A percentile compares a stretch with the other conserved stretches of the same genome.
phyloP scores from a whole-genome alignment of 2,329 filamentous ascomycete species.

The Raffaelea arxii region DNA sequence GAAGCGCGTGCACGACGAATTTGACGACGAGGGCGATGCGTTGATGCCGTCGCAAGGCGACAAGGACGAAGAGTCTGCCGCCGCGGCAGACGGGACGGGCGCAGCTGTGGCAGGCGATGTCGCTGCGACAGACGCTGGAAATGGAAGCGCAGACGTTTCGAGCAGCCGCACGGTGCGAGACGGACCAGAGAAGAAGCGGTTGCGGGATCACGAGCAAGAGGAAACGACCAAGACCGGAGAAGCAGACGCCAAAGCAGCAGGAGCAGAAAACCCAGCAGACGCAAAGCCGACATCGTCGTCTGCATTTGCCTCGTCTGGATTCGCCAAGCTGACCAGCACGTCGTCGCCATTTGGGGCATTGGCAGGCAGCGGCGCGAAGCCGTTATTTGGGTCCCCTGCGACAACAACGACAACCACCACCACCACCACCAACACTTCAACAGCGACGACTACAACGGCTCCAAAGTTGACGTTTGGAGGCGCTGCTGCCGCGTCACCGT shows the following conservation, averaged over 20 bases:
- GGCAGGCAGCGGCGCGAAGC: conserved; percentile 33
- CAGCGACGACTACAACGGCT: conserved; percentile 21
- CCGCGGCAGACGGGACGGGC: neutral
- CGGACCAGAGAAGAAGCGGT: conserved; percentile 57
- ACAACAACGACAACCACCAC: conserved; percentile 28
- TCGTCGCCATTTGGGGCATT: conserved; percentile 56
- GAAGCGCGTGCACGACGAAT: conserved; percentile 52
- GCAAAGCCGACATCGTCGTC: conserved; percentile 37
- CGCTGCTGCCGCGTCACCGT: conserved; percentile 31
- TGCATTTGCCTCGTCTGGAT: conserved; percentile 59
- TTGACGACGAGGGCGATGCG: conserved; percentile 38
- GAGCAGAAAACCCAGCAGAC: neutral
- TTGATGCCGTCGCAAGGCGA: conserved; percentile 25
- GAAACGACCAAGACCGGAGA: conserved; percentile 16
- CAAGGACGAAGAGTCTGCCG: conserved; percentile 30
- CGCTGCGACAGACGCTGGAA: neutral
- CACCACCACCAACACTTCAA: conserved; percentile 18
- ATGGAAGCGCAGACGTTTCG: neutral
- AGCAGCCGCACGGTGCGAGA: conserved; percentile 35
- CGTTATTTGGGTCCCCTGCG: conserved; percentile 39
- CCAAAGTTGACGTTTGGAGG: conserved; percentile 42
- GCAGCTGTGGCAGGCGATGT: neutral
- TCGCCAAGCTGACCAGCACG: conserved; percentile 55
- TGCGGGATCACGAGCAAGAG: conserved; percentile 39
- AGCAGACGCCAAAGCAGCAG: no score